These are phyloP conservation scores for Nemania abortiva DNA, from an alignment of 2,329 filamentous ascomycete species.

Conservation along the genomic window DNA sequence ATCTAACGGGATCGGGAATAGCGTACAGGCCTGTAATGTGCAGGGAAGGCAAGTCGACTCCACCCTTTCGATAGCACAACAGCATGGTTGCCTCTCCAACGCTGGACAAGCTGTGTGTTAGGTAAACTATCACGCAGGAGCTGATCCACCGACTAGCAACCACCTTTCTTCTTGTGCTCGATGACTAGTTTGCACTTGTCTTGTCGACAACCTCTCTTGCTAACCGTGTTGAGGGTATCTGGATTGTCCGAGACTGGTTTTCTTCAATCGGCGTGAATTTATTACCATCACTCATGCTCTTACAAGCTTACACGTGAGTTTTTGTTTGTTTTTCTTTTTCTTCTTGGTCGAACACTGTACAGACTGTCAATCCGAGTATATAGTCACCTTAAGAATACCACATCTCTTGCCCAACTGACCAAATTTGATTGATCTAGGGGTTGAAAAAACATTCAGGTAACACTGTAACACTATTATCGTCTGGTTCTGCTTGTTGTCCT, in stretches of 20 bases:
- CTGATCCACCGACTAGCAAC: not conserved
- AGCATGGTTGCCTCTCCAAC: conserved; percentile 48
- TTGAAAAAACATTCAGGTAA: conserved; percentile 17
- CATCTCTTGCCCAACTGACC: not conserved
- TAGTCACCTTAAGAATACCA: not conserved
- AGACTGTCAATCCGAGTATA: not conserved
- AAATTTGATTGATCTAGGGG: conserved; percentile 7
- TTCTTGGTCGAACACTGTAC: not conserved
- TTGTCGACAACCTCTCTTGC: conserved; percentile 32
- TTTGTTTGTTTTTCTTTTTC: conserved; percentile 22
- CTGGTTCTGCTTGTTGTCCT: conserved; percentile 27
- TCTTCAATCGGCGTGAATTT: conserved; percentile 29
- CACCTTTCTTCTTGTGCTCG: conserved; percentile 26
- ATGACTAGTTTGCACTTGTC: conserved; percentile 39
- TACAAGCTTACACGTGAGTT: conserved; percentile 36
- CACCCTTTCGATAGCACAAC: not conserved
- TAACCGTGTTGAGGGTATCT: conserved; percentile 32
- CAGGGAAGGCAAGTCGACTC: conserved; percentile 17
- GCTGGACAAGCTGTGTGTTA: conserved; percentile 27
- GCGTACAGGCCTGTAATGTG: not conserved
- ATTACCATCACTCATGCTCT: conserved; percentile 38
- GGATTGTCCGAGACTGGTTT: conserved; percentile 10
- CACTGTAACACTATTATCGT: conserved; percentile 23
- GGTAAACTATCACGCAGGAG: conserved; percentile 40
- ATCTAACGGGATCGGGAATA: not conserved